Evolutionary conservation across 2,329 filamentous ascomycete species (phyloP).

Genomic region (Coleophoma cylindrospora): DNA sequence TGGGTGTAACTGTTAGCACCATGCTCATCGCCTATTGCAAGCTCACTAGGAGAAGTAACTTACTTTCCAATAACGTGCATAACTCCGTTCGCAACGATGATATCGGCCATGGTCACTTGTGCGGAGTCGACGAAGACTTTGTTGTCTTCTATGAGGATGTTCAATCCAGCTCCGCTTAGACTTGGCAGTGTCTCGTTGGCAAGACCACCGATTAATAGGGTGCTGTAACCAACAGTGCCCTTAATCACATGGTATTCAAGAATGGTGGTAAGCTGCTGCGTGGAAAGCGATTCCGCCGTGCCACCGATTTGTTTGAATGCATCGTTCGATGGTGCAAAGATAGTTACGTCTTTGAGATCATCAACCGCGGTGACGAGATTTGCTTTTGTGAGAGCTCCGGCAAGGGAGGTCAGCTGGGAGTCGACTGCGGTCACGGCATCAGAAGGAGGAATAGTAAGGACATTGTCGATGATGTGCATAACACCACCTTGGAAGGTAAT

Average conservation of each 20-base stretch:
- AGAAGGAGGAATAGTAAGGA: slow-evolving; percentile 38
- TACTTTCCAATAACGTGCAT: slow-evolving; percentile 28
- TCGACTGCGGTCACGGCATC: slow-evolving; percentile 27
- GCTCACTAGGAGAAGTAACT: background rate
- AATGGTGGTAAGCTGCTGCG: slow-evolving; percentile 17
- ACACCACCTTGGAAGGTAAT: slow-evolving; percentile 40
- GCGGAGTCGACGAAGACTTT: slow-evolving; percentile 32
- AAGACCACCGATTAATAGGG: slow-evolving; percentile 26
- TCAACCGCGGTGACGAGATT: slow-evolving; percentile 29
- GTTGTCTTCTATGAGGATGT: slow-evolving; percentile 23
- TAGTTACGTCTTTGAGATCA: slow-evolving; percentile 43
- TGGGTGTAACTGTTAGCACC: background rate
- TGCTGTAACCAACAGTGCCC: slow-evolving; percentile 19
- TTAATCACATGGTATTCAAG: slow-evolving; percentile 27
- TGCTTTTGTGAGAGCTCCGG: slow-evolving; percentile 24
- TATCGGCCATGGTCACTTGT: slow-evolving; percentile 27
- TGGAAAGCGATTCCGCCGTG: slow-evolving; percentile 15
- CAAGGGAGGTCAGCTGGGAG: slow-evolving; percentile 28
- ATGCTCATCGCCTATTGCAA: background rate
- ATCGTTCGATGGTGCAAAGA: slow-evolving; percentile 25
- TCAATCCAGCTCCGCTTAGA: slow-evolving; percentile 17
- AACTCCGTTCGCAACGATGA: slow-evolving; percentile 27
- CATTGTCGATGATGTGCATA: slow-evolving; percentile 43
- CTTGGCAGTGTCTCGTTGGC: slow-evolving; percentile 26
- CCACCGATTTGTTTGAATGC: slow-evolving; percentile 26